Conservation (phyloP, 2,329 filamentous ascomycete species). For the Didymella pinodella region DNA sequence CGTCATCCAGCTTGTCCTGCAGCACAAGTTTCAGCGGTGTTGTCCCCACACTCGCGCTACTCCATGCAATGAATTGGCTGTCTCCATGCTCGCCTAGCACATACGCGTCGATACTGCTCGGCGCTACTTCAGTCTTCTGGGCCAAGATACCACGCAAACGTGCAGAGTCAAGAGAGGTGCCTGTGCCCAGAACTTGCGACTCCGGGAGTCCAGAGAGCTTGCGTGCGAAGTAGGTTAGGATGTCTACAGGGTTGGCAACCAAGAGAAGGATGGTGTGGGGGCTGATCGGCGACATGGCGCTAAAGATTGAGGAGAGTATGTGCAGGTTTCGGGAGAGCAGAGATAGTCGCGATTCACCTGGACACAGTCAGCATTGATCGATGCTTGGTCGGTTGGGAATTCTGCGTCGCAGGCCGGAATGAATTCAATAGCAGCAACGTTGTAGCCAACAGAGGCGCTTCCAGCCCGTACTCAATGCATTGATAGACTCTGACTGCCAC, state of each 20-base stretch:
- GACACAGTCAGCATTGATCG: constrained; percentile 13
- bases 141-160: constrained; percentile 58
- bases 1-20: constrained; percentile 30
- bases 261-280: constrained; percentile 59
- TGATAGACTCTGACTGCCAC: too few species aligned
- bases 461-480: too few species aligned
- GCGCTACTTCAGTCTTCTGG: constrained; percentile 48
- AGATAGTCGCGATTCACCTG: constrained; percentile 57
- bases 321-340: constrained; percentile 59
- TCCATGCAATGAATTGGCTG: constrained; percentile 59
- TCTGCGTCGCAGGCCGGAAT: too few species aligned
- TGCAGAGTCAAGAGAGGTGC: constrained; percentile 63
- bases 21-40: constrained; percentile 51
- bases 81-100: constrained; percentile 61
- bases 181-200: constrained; percentile 61
- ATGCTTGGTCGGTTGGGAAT: neutral
- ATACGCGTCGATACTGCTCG: constrained; percentile 54
- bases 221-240: constrained; percentile 61
- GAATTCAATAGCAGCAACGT: too few species aligned
- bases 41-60: constrained; percentile 54
- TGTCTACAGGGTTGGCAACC: constrained; percentile 64
- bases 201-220: constrained; percentile 58
- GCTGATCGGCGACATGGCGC: constrained; percentile 59
- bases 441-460: too few species aligned
- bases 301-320: constrained; percentile 59